phyloP scores from a whole-genome alignment of 352 stramenopile species.

The Globisporangium yorkense region DNA sequence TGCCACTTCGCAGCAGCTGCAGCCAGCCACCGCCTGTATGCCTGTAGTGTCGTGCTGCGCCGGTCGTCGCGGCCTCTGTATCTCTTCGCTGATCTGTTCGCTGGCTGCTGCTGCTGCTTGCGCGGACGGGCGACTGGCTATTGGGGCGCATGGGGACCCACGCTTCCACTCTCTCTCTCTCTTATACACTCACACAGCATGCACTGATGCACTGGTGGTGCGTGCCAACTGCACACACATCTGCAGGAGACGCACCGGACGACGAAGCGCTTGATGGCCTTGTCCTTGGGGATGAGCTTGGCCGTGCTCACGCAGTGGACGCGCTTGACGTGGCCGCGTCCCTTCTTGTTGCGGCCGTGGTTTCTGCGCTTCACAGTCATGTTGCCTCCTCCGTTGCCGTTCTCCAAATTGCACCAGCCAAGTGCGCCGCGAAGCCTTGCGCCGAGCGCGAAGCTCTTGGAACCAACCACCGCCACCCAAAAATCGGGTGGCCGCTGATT shows the following conservation, averaged over 20 bases:
- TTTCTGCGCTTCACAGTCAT: constrained; percentile 99
- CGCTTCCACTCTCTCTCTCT: too few species aligned
- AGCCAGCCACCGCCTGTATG: neutral
- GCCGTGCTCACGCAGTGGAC: constrained; percentile 97
- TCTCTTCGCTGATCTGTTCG: neutral
- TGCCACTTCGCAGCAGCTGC: neutral
- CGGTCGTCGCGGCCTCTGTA: neutral
- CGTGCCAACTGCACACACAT: neutral
- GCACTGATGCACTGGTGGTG: neutral
- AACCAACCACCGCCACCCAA: neutral
- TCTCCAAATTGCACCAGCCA: constrained; percentile 70
- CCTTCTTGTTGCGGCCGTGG: constrained; percentile 99
- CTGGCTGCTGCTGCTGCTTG: neutral
- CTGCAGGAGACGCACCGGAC: constrained; percentile 67
- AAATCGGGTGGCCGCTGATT: neutral
- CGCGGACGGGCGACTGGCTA: neutral
- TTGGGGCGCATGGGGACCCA: too few species aligned
- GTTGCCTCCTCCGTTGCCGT: constrained; percentile 79
- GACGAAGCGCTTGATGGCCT: constrained; percentile 92
- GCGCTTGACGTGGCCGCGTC: constrained; percentile 97
- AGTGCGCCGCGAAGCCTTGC: constrained; percentile 22
- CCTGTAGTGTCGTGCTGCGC: neutral
- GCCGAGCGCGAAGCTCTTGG: neutral
- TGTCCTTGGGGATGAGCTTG: constrained; percentile 98
- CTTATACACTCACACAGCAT: too few species aligned